Conservation (phyloP, 2,329 filamentous ascomycete genomes). For the Endocalyx cinctus region DNA sequence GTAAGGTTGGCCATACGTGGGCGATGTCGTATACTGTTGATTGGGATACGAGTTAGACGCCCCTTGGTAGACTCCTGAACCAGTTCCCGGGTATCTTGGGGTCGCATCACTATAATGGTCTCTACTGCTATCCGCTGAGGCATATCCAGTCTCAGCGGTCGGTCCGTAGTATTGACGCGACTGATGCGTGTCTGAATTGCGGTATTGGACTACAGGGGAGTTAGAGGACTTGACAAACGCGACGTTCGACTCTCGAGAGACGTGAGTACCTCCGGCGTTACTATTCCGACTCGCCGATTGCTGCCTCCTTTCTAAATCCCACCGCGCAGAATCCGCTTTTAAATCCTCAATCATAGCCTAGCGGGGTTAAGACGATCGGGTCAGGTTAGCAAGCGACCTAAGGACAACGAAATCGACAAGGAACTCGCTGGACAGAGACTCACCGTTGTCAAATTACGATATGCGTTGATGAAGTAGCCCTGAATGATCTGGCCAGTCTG, state of each 20-base stretch:
- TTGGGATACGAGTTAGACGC: constrained; percentile 32
- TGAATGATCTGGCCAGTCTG: constrained; percentile 56
- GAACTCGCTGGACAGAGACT: constrained; percentile 29
- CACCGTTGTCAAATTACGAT: constrained; percentile 74
- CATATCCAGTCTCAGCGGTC: constrained; percentile 29
- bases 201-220: constrained; percentile 54
- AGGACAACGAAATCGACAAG: too few species aligned
- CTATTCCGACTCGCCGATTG: constrained; percentile 47
- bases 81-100: constrained; percentile 47
- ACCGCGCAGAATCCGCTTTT: constrained; percentile 57
- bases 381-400: constrained; percentile 13
- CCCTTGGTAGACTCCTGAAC: constrained; percentile 45
- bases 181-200: constrained; percentile 47
- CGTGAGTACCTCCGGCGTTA: constrained; percentile 53
- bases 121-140: constrained; percentile 15
- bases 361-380: constrained; percentile 1
- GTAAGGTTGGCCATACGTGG: constrained; percentile 11
- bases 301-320: constrained; percentile 56
- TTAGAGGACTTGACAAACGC: constrained; percentile 52
- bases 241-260: constrained; percentile 46
- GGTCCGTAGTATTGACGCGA: constrained; percentile 45
- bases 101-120: constrained; percentile 36
- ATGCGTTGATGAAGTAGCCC: constrained; percentile 75
- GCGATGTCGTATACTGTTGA: constrained; percentile 22
- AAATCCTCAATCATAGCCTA: constrained; percentile 61